Conservation (phyloP, 768 basidiomycete species). For the Pholiota molesta region DNA sequence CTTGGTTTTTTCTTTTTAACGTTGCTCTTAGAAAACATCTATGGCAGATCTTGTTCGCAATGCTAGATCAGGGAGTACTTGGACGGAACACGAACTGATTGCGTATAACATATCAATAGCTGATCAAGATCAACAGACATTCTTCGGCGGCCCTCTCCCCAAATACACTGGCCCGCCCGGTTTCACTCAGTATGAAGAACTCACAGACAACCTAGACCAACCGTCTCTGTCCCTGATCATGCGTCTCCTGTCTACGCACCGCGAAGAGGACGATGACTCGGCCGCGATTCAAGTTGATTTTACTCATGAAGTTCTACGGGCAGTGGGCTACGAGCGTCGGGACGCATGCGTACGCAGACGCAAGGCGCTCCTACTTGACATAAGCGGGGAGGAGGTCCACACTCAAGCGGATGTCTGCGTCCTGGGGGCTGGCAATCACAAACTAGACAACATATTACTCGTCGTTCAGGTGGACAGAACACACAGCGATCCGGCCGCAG, state of each 20-base stretch:
- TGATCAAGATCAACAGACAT: conserved; percentile 23
- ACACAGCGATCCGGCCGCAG: neutral
- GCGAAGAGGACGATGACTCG: conserved; percentile 30
- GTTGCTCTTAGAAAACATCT: too few species aligned
- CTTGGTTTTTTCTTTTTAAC: too few species aligned
- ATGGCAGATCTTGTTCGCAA: neutral
- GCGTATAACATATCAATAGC: conserved; percentile 27
- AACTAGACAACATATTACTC: conserved; percentile 19
- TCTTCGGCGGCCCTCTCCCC: conserved; percentile 29
- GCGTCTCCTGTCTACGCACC: conserved; percentile 2
- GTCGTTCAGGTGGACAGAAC: conserved; percentile 24
- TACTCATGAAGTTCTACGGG: conserved; percentile 27
- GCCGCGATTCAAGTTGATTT: conserved; percentile 42
- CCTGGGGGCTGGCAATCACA: conserved; percentile 20
- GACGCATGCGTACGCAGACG: conserved; percentile 22
- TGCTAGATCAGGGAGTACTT: neutral
- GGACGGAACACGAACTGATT: conserved; percentile 22
- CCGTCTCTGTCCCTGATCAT: conserved; percentile 19
- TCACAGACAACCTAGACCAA: conserved; percentile 8
- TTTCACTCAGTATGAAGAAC: conserved; percentile 8
- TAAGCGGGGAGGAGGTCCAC: conserved; percentile 29
- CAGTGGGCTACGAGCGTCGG: conserved; percentile 22
- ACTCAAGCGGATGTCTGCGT: conserved; percentile 35
- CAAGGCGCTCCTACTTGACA: conserved; percentile 26
- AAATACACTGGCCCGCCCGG: conserved; percentile 15